phyloP scores from a whole-genome alignment of 208 protist genomes.

The Vickermania ingenoplastis region DNA sequence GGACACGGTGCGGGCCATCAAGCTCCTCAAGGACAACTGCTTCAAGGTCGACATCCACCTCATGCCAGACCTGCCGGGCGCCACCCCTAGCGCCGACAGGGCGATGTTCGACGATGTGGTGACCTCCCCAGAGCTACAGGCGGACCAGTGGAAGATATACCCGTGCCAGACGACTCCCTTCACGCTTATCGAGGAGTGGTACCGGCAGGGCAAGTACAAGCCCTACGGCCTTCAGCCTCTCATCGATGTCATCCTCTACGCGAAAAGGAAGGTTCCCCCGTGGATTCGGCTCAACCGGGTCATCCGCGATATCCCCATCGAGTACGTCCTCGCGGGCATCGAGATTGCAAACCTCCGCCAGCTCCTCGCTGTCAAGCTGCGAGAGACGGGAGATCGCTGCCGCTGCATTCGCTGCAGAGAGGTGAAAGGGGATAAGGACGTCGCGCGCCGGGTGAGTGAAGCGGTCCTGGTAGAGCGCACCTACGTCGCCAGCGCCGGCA shows the following conservation, averaged over 20 bases:
- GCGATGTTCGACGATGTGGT: constrained; percentile 94
- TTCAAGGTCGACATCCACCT: constrained; percentile 99
- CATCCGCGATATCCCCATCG: constrained; percentile 97
- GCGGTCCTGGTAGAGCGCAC: constrained; percentile 42
- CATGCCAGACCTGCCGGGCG: constrained; percentile 98
- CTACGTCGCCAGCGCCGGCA: constrained; percentile 60
- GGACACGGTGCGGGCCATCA: constrained; percentile 90
- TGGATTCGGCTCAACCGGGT: constrained; percentile 98
- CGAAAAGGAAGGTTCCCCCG: constrained; percentile 94
- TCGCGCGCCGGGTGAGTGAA: constrained; percentile 27
- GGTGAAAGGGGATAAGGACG: constrained; percentile 60
- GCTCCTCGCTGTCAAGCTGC: constrained; percentile 87
- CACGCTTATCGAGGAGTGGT: constrained; percentile 96
- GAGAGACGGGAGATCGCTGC: constrained; percentile 81
- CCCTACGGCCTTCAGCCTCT: constrained; percentile 88
- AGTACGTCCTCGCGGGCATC: constrained; percentile 95
- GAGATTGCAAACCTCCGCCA: constrained; percentile 97
- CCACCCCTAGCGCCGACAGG: constrained; percentile 91
- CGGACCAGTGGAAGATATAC: constrained; percentile 99
- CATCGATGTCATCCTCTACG: constrained; percentile 92
- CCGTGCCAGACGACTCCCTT: constrained; percentile 99
- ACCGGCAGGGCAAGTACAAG: constrained; percentile 90
- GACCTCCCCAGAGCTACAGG: constrained; percentile 90
- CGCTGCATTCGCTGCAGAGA: constrained; percentile 94
- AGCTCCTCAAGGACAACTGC: constrained; percentile 94